Evolutionary conservation across 176 grass and related monocot species (phyloP).

Genomic region (Oryza australiensis): DNA sequence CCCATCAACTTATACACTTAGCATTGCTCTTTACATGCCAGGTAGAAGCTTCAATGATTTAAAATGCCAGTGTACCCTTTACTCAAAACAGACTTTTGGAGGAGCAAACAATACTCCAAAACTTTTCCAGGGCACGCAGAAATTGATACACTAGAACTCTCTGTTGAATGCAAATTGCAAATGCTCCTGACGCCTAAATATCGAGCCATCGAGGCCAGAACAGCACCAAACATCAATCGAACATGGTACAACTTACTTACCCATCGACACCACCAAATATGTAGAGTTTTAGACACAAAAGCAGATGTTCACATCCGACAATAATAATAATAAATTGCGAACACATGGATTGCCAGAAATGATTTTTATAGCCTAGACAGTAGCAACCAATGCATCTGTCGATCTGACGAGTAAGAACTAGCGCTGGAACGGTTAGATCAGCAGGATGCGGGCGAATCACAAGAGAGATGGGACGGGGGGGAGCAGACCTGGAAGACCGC

Average conservation of each 20-base stretch:
- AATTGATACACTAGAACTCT: neutral
- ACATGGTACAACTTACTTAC: neutral
- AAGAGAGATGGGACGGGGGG: neutral
- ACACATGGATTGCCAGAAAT: neutral
- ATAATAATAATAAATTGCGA: neutral
- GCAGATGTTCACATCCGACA: neutral
- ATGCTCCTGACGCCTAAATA: too few species aligned
- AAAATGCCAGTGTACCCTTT: too few species aligned
- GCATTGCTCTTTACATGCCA: too few species aligned
- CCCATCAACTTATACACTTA: too few species aligned
- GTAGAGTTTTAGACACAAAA: too few species aligned
- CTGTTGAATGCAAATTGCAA: neutral
- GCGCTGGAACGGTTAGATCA: neutral
- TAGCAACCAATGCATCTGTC: too few species aligned
- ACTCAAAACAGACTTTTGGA: too few species aligned
- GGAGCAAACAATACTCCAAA: neutral
- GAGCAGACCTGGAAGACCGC: conserved; percentile 78
- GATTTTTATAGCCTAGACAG: too few species aligned
- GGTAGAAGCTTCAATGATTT: too few species aligned
- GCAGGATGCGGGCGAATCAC: neutral
- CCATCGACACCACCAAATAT: neutral
- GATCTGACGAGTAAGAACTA: too few species aligned
- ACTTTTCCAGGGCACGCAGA: neutral
- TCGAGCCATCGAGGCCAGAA: neutral
- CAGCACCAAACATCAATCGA: neutral